Evolutionary conservation across 306 rosid species (phyloP), one percentile per base, ranked within the genome.

Genomic region (Prunus kanzakura): DNA sequence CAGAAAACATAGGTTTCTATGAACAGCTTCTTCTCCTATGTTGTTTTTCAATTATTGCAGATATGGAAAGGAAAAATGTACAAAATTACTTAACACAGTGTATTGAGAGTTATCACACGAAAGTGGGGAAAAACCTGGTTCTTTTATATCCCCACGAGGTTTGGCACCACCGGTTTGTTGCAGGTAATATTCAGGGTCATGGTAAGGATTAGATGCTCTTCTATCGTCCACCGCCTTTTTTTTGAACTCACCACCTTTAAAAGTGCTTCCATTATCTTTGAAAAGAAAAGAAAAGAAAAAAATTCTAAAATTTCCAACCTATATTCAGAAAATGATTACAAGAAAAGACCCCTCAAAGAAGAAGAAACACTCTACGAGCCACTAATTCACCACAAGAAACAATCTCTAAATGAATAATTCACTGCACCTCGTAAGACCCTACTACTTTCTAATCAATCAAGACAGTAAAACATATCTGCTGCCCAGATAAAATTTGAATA

Each of bases 131-230:
- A 49, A 78, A 88, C 91, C 89, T 91, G 94, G 32, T 79, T 87
- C 80, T 4, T 75, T 69, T 66, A 20, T 78, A 16, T 71, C 77
- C 70, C 72, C 76, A 49, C 0, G 77, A 71, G 72, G 51, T 71
- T 52, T 85, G 29, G 73, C 82, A 73, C 72, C 86, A 11, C 85
- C 69, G 29, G 70, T 72, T 76, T 75, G 73, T 82, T 81, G 87
- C 58, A 45, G 4, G 87, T 88, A 88, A 78, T 58, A 25, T 52
- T 84, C 83, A 69, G 74, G 82, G 81, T 69, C 68, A 85, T 89
- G 88, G 78, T 83, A 92, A 81, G 96, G 96, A 76, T 88, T 92
- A 74, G 91, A 88, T 29, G 93, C 89, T 47, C 81, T 83, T 72
- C 83, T 90, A 55, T 78, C 89, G 51, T 71, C 89, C 47, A 22